Conservation (phyloP, 140 eudicot genomes). For the Cichorium intybus region DNA sequence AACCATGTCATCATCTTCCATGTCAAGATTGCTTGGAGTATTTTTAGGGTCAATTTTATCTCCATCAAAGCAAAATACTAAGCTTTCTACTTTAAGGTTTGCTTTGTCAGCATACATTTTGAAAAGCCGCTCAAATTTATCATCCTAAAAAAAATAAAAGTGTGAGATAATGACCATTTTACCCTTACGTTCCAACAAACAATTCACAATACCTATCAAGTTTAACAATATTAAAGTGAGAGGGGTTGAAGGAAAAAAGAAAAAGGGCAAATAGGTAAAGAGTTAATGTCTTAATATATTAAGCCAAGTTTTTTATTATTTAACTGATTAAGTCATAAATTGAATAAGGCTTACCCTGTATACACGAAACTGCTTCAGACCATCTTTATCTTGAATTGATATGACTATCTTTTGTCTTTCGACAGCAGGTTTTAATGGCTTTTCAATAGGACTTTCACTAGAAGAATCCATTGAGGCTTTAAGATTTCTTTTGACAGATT, state of each 20-base stretch:
- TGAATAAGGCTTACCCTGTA: slow-evolving; percentile 52
- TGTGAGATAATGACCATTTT: neutral
- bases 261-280: neutral
- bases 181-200: too few species aligned
- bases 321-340: too few species aligned
- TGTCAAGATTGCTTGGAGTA: slow-evolving; percentile 81
- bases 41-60: slow-evolving; percentile 68
- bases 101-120: slow-evolving; percentile 64
- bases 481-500: slow-evolving; percentile 45
- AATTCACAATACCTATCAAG: too few species aligned
- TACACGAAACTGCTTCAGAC: slow-evolving; percentile 53
- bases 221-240: too few species aligned
- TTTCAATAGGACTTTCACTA: slow-evolving; percentile 26
- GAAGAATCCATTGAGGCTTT: slow-evolving; percentile 28
- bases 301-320: too few species aligned
- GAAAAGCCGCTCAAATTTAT: slow-evolving; percentile 73
- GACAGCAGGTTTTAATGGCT: slow-evolving; percentile 43
- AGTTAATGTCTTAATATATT: too few species aligned
- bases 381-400: slow-evolving; percentile 74
- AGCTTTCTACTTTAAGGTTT: slow-evolving; percentile 44
- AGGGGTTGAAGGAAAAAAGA: too few species aligned
- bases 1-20: slow-evolving; percentile 91
- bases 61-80: slow-evolving; percentile 82
- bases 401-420: slow-evolving; percentile 69
- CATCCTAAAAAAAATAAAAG: slow-evolving; percentile 51